Evolutionary conservation across 805 yeast genomes (phyloP).

Genomic region (Lipomyces oligophaga): DNA sequence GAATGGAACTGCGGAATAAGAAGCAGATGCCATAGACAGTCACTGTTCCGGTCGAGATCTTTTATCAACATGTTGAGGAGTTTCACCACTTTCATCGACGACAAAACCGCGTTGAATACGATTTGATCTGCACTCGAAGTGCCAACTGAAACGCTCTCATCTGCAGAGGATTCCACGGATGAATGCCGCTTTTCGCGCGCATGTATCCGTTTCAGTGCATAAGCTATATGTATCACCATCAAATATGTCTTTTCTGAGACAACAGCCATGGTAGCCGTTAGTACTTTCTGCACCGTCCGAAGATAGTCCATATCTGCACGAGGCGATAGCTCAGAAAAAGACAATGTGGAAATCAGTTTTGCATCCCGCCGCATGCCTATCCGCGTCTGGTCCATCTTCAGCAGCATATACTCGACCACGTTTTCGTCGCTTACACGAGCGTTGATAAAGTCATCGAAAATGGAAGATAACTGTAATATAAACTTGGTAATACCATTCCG

Average conservation of each 20-base stretch:
- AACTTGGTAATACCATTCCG: slow-evolving; percentile 6
- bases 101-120: not conserved
- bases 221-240: no score
- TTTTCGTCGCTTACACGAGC: not conserved
- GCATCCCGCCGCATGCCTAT: slow-evolving; percentile 4
- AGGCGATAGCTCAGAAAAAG: slow-evolving; percentile 1
- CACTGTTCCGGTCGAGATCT: not conserved
- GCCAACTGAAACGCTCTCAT: slow-evolving; percentile 3
- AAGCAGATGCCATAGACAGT: slow-evolving; percentile 2
- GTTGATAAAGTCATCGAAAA: slow-evolving; percentile 2
- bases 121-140: slow-evolving; percentile 1
- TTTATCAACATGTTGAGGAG: no score
- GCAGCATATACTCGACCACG: not conserved
- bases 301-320: slow-evolving; percentile 2
- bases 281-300: not conserved
- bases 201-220: no score
- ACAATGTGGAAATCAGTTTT: not conserved
- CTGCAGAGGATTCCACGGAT: slow-evolving; percentile 2
- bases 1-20: not conserved
- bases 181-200: slow-evolving; percentile 2
- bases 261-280: not conserved
- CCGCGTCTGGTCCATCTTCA: not conserved
- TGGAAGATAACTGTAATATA: not conserved
- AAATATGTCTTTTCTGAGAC: not conserved
- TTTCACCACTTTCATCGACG: not conserved